These are phyloP conservation scores for Phialemonium atrogriseum DNA, from an alignment of 2,329 filamentous ascomycete species.

Conservation along the genomic window DNA sequence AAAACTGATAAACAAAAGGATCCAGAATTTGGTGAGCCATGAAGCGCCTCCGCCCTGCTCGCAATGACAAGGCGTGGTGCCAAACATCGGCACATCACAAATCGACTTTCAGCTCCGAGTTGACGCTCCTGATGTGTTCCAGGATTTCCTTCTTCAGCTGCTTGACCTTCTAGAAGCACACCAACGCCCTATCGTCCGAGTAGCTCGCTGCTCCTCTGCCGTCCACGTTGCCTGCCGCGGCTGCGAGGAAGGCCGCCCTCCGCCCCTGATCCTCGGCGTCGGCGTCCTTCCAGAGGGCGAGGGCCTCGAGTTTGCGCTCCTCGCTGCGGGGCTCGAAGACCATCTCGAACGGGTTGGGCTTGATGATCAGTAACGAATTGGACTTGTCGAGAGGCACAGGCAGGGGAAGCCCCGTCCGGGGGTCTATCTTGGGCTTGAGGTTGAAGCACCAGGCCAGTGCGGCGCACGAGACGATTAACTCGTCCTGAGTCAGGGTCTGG, in stretches of 20 bases:
- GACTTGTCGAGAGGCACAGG: constrained; percentile 39
- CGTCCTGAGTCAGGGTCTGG: constrained; percentile 29
- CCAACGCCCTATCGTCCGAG: neutral
- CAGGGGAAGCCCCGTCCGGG: constrained; percentile 27
- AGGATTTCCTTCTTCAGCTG: constrained; percentile 5
- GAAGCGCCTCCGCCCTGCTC: too few species aligned
- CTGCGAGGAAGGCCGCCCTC: constrained; percentile 18
- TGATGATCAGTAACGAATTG: constrained; percentile 48
- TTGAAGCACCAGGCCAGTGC: constrained; percentile 34
- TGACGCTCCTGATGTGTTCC: constrained; percentile 4
- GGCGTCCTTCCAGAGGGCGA: constrained; percentile 26
- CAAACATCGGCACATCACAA: too few species aligned
- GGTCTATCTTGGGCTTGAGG: constrained; percentile 35
- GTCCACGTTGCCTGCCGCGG: constrained; percentile 2
- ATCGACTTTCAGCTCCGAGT: too few species aligned
- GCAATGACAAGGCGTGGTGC: too few species aligned
- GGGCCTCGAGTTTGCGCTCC: constrained; percentile 26
- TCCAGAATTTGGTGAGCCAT: too few species aligned
- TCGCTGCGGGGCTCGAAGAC: constrained; percentile 40
- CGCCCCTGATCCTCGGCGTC: constrained; percentile 17
- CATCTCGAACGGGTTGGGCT: constrained; percentile 47
- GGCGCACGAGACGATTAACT: constrained; percentile 41
- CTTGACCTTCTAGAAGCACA: constrained; percentile 1
- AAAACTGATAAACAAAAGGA: too few species aligned
- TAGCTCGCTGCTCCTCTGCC: neutral